A percentile compares a stretch with the other conserved stretches of the same genome.
Conservation (phyloP, 768 basidiomycete species). For the Mycena rosella region DNA sequence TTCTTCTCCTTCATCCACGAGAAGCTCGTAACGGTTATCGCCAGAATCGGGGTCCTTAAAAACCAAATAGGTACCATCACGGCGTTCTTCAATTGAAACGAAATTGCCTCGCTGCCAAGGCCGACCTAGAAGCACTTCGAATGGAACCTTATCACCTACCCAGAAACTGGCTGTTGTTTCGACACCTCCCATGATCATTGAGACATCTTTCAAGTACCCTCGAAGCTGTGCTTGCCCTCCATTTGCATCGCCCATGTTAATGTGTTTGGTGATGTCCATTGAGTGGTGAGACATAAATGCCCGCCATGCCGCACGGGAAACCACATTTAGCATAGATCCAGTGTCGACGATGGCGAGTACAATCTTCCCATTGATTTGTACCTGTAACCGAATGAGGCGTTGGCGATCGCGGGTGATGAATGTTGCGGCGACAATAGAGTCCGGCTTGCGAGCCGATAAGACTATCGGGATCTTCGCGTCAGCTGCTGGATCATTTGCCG, state of each 20-base stretch:
- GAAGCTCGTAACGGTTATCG: not conserved
- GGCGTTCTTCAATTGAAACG: conserved; percentile 39
- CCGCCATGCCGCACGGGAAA: conserved; percentile 10
- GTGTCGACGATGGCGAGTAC: conserved; percentile 27
- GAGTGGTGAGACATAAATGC: conserved; percentile 8
- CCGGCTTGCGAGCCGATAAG: not conserved
- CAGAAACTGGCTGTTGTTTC: conserved; percentile 34
- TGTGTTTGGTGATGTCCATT: conserved; percentile 27
- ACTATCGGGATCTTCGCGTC: not conserved
- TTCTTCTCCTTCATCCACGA: conserved; percentile 17
- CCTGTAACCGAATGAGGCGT: conserved; percentile 11
- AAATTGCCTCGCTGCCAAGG: conserved; percentile 41
- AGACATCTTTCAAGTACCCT: conserved; percentile 36
- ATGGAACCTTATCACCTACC: conserved; percentile 36
- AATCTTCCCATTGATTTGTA: conserved; percentile 10
- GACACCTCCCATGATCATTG: conserved; percentile 35
- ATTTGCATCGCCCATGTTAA: conserved; percentile 39
- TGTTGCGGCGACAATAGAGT: conserved; percentile 5
- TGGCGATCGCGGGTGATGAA: conserved; percentile 17
- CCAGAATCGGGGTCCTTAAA: conserved; percentile 17
- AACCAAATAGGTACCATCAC: conserved; percentile 32
- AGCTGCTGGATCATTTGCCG: not conserved
- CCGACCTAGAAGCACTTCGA: conserved; percentile 38
- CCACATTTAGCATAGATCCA: conserved; percentile 29
- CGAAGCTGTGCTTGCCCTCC: conserved; percentile 34